Evolutionary conservation across 148 eudicot genomes (phyloP).

Genomic region (Heliamphora exappendiculata): DNA sequence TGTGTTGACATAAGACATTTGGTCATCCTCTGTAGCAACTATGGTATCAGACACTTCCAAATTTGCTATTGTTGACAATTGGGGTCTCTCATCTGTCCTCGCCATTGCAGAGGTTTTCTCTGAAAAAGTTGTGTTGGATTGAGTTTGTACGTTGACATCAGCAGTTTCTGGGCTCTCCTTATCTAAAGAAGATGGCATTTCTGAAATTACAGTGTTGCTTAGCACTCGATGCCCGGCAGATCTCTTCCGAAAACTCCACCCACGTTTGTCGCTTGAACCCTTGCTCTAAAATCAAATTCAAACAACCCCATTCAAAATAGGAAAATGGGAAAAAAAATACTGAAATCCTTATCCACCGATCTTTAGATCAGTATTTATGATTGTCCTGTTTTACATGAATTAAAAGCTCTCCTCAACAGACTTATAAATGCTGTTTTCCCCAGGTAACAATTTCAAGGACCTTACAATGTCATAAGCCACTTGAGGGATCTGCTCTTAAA

Average conservation of each 20-base stretch:
- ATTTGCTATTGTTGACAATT: slow-evolving; percentile 20
- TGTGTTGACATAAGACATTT: slow-evolving; percentile 13
- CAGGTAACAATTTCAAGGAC: background rate
- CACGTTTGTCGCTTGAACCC: slow-evolving; percentile 55
- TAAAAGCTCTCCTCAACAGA: background rate
- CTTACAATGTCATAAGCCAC: background rate
- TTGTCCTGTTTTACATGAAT: background rate
- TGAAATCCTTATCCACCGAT: background rate
- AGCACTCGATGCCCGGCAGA: slow-evolving; percentile 66
- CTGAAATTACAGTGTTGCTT: slow-evolving; percentile 53
- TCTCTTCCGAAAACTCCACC: slow-evolving; percentile 91
- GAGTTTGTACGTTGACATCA: slow-evolving; percentile 33
- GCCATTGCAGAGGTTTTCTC: slow-evolving; percentile 41
- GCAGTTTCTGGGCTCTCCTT: slow-evolving; percentile 49
- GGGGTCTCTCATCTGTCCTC: slow-evolving; percentile 39
- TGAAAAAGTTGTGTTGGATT: slow-evolving; percentile 23
- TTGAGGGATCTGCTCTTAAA: background rate
- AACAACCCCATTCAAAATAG: background rate
- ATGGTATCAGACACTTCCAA: slow-evolving; percentile 24
- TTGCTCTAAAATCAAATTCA: slow-evolving; percentile 44
- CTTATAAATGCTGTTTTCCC: background rate
- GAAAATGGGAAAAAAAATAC: background rate
- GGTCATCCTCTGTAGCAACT: slow-evolving; percentile 25
- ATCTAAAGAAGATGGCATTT: slow-evolving; percentile 34
- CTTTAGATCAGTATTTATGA: background rate